Conservation (phyloP, 2,329 filamentous ascomycete genomes). For the Paracoccidioides brasiliensis region DNA sequence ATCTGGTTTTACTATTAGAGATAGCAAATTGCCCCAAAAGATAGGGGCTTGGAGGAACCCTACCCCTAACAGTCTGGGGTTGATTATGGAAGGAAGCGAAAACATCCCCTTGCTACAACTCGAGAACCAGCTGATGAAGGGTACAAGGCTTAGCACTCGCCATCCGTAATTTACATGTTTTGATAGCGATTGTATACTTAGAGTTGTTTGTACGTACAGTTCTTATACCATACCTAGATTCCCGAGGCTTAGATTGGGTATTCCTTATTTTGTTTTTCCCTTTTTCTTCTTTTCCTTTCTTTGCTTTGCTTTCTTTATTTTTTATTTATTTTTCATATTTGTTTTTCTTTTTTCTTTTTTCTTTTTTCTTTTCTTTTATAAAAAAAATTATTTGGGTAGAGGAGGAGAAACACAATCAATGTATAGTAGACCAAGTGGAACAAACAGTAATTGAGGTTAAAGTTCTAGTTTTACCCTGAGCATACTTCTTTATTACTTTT, state of each 20-base stretch:
- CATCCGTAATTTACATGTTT: not conserved
- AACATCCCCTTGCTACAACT: slow-evolving; percentile 21
- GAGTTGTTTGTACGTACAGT: not conserved
- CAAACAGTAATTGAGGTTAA: no score
- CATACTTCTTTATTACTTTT: no score
- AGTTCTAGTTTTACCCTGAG: no score
- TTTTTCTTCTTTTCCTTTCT: no score
- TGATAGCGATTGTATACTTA: not conserved
- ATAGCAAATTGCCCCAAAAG: slow-evolving; percentile 33
- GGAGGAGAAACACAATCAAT: no score
- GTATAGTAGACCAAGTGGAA: no score
- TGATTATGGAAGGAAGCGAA: slow-evolving; percentile 31
- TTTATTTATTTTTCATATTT: no score
- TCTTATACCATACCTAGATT: not conserved
- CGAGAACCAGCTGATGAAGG: slow-evolving; percentile 10
- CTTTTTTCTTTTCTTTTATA: no score
- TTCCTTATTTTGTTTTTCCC: not conserved
- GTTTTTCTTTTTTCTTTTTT: no score
- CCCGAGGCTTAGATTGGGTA: not conserved
- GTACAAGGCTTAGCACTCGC: not conserved
- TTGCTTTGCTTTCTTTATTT: no score
- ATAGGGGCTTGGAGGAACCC: slow-evolving; percentile 26
- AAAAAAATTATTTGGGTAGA: no score
- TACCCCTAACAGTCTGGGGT: slow-evolving; percentile 12
- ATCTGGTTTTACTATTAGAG: slow-evolving; percentile 14